Conservation (phyloP, 1,284 basidiomycete species). For the Cerioporus squamosus region DNA sequence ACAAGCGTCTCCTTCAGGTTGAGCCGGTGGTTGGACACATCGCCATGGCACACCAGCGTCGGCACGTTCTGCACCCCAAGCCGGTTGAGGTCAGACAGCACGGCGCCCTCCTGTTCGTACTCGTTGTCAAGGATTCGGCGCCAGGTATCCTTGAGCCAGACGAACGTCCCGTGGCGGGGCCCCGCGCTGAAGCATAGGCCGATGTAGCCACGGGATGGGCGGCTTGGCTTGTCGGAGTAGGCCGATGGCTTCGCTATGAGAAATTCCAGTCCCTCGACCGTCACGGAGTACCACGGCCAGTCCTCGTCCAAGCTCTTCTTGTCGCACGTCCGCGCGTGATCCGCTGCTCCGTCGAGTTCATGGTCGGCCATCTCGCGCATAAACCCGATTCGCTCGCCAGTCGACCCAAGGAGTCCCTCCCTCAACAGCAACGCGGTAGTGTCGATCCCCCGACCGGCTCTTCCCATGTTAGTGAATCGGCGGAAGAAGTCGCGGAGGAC, state of each 20-base stretch:
- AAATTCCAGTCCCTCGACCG: background rate
- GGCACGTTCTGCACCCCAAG: constrained; percentile 1
- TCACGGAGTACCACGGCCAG: constrained; percentile 8
- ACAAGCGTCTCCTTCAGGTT: background rate
- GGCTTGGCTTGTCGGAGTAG: background rate
- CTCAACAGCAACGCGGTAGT: background rate
- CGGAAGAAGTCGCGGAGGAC: constrained; percentile 9
- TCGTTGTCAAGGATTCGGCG: background rate
- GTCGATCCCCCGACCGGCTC: constrained; percentile 10
- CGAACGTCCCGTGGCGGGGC: background rate
- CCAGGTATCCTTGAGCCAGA: constrained; percentile 17
- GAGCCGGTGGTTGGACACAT: constrained; percentile 4
- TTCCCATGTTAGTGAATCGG: constrained; percentile 5
- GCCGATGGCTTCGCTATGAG: constrained; percentile 7
- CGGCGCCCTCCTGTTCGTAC: constrained; percentile 5
- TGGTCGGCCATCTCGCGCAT: background rate
- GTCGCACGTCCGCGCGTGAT: constrained; percentile 4
- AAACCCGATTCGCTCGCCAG: background rate
- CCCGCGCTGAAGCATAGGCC: constrained; percentile 3
- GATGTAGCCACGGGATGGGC: constrained; percentile 1
- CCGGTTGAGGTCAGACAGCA: constrained; percentile 7
- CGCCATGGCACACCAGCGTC: constrained; percentile 15
- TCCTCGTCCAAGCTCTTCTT: background rate
- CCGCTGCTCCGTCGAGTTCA: background rate
- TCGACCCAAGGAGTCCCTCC: background rate